phyloP scores from a whole-genome alignment of 2,329 filamentous ascomycete genomes.

The Cladosporium halotolerans region DNA sequence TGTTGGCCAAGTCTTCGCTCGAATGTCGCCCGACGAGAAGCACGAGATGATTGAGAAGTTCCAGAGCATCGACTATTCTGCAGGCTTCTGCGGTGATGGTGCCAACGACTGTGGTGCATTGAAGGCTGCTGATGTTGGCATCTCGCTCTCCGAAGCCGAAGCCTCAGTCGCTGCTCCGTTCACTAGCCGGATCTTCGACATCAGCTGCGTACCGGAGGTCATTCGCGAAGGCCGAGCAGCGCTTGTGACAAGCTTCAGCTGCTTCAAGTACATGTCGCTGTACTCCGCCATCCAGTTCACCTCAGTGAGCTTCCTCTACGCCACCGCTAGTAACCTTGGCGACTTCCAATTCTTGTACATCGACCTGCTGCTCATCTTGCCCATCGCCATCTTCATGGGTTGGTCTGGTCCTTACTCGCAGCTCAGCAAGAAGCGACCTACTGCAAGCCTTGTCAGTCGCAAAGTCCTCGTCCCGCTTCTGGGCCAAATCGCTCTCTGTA shows the following conservation, averaged over 20 bases:
- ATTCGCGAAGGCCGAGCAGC: slow-evolving; percentile 90
- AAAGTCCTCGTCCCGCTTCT: slow-evolving; percentile 87
- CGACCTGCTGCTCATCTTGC: slow-evolving; percentile 83
- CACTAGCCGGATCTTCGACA: slow-evolving; percentile 91
- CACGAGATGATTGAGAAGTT: slow-evolving; percentile 96
- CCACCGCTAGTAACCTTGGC: slow-evolving; percentile 85
- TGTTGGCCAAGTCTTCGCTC: slow-evolving; percentile 84
- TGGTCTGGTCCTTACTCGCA: slow-evolving; percentile 81
- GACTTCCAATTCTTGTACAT: slow-evolving; percentile 99
- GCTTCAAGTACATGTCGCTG: slow-evolving; percentile 99
- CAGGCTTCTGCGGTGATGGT: slow-evolving; percentile 93
- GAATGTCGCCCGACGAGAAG: slow-evolving; percentile 98
- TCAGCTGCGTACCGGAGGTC: slow-evolving; percentile 87
- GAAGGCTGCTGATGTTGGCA: slow-evolving; percentile 95
- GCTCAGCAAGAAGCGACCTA: slow-evolving; percentile 79
- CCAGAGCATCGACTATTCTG: slow-evolving; percentile 91
- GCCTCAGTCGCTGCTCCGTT: slow-evolving; percentile 98
- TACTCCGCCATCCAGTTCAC: slow-evolving; percentile 99
- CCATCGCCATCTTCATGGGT: slow-evolving; percentile 97
- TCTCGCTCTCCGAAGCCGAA: slow-evolving; percentile 93
- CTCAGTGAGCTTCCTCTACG: slow-evolving; percentile 92
- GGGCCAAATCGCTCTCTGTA: slow-evolving; percentile 78
- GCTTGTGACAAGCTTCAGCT: slow-evolving; percentile 96
- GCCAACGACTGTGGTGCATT: slow-evolving; percentile 96
- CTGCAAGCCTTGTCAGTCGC: slow-evolving; percentile 81